Base-by-base conservation (phyloP, 768 basidiomycete species). In the Terana coerulea region DNA sequence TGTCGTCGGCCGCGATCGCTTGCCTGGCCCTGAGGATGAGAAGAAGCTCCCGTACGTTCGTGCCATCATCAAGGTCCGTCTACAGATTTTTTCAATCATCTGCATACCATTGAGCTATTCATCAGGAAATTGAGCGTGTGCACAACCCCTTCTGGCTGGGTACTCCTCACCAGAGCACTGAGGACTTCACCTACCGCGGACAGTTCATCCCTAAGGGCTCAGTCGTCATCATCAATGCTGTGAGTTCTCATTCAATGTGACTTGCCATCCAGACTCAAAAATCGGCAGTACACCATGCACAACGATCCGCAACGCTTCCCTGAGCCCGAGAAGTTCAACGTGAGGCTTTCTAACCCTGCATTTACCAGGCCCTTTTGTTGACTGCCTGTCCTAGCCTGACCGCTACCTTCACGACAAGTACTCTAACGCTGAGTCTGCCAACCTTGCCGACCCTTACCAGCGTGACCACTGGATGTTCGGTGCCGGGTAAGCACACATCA, bases 391-490 rank as follows among this genome's bases (percentile, higher is more conserved):
- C 5, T 21, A 75, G 67, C 75, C 76, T 14, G 73, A 78, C 15
- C 66, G 76, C 3, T 78, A 72, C 58, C 49, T 76, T 28, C 59
- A 64, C 19, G 73, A 78, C 53, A 49, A 53, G 1, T 64, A 64
- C 11, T 58, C 67, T 9, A 69, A 68, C 29, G 70, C 72, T 1
- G 75, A 77, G 48, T 75, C 74, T 3, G 72, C 73, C 9, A 75
- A 75, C 33, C 56, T 74, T 17, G 49, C 69, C 2, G 64, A 77
- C 51, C 66, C 75, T 4, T 65, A 64, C 51, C 63, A 78, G 46
- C 70, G 76, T 34, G 76, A 78, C 54, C 74, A 78, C 49, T 78
- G 76, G 76, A 70, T 69, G 64, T 78, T 75, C 51, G 76, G 76
- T 14, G 74, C 62, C 3, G 76, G 76, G 76, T 78, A 52, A 29